Evolutionary conservation across 2,329 filamentous ascomycete genomes (phyloP).

Genomic region (Aspergillus sp.): DNA sequence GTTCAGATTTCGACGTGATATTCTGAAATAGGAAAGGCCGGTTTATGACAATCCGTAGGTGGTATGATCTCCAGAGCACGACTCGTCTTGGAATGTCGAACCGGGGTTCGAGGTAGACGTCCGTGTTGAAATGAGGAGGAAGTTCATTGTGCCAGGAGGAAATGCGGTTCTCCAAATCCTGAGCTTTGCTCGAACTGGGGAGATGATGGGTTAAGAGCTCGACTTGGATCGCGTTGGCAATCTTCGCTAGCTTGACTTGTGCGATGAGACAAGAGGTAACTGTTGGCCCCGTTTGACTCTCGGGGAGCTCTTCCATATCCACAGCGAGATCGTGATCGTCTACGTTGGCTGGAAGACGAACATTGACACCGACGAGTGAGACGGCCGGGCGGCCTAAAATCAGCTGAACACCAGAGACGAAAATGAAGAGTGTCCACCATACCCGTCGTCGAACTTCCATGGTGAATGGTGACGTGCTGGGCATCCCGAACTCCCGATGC

Average conservation of each 20-base stretch:
- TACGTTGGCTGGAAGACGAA: constrained; percentile 18
- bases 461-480: constrained; percentile 19
- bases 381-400: constrained; percentile 20
- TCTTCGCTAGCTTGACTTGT: constrained; percentile 21
- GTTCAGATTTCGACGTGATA: constrained; percentile 16
- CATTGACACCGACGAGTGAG: constrained; percentile 20
- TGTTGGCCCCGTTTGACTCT: constrained; percentile 12
- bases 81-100: constrained; percentile 21
- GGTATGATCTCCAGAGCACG: constrained; percentile 23
- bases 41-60: constrained; percentile 24
- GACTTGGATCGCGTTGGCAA: constrained; percentile 22
- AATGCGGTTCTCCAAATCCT: constrained; percentile 18
- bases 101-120: constrained; percentile 12
- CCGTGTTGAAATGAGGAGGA: constrained; percentile 13
- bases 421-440: constrained; percentile 24
- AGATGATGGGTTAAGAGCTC: constrained; percentile 22
- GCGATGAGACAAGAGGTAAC: constrained; percentile 21
- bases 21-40: constrained; percentile 22
- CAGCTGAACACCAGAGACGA: constrained; percentile 20
- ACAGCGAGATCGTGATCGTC: constrained; percentile 22
- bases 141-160: constrained; percentile 17
- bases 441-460: constrained; percentile 23
- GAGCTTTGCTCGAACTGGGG: constrained; percentile 16
- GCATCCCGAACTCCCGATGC: constrained; percentile 23
- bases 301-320: constrained; percentile 21